Conservation (phyloP, 352 stramenopile genomes). For the Achlya hypogyna region DNA sequence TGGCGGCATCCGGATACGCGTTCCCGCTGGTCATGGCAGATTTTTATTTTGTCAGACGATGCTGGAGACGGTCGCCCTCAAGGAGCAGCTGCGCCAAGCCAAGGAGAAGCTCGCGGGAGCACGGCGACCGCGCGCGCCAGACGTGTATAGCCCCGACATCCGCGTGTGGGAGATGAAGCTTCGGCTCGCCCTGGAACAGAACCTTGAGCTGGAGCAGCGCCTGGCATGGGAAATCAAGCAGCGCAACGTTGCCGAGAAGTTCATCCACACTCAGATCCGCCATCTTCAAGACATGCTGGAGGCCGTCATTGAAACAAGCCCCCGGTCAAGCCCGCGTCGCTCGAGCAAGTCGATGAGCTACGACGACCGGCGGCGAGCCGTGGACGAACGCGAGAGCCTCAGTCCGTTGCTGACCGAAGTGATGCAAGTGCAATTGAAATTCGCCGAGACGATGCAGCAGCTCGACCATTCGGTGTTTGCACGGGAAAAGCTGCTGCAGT, state of each 20-base stretch:
- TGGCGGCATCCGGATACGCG: slow-evolving; percentile 4
- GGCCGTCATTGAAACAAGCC: neutral
- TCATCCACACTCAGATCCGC: slow-evolving; percentile 11
- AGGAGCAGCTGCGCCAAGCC: slow-evolving; percentile 11
- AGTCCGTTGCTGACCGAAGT: slow-evolving; percentile 18
- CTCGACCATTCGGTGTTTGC: slow-evolving; percentile 15
- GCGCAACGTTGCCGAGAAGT: slow-evolving; percentile 16
- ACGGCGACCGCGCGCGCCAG: neutral
- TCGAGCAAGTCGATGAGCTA: neutral
- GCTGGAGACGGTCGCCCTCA: slow-evolving; percentile 8
- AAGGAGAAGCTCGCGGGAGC: slow-evolving; percentile 9
- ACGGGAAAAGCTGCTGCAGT: slow-evolving; percentile 3
- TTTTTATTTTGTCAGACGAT: too few relatives aligned
- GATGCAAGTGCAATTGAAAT: slow-evolving; percentile 20
- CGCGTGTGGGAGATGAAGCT: slow-evolving; percentile 18
- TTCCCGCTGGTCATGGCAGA: slow-evolving; percentile 11
- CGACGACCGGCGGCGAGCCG: neutral
- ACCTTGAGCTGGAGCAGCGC: slow-evolving; percentile 12
- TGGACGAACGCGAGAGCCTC: neutral
- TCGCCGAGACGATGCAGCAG: slow-evolving; percentile 20
- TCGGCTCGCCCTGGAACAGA: slow-evolving; percentile 16
- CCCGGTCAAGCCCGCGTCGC: neutral
- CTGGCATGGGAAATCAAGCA: slow-evolving; percentile 19
- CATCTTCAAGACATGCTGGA: slow-evolving; percentile 16
- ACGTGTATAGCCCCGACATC: neutral